A percentile compares a stretch with the other conserved stretches of the same genome.
Conservation (phyloP, 139 green algal species). For the Monoraphidium neglectum region DNA sequence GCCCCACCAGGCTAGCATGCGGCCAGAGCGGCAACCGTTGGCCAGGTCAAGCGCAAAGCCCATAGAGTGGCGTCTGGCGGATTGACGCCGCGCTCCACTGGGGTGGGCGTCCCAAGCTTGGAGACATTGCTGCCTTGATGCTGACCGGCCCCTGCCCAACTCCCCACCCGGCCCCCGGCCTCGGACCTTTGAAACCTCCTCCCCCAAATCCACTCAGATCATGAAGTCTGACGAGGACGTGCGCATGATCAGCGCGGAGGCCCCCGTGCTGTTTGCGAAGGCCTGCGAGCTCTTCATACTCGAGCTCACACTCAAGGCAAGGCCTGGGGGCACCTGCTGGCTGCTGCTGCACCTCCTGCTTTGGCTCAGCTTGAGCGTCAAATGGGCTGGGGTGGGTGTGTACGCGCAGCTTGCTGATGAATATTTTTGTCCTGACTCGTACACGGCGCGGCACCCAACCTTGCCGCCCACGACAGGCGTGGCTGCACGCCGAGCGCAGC, state of each 20-base stretch:
- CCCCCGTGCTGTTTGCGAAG: constrained; percentile 97
- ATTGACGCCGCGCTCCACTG: not conserved
- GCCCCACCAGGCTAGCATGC: no score
- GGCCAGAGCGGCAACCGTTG: no score
- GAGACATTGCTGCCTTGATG: not conserved
- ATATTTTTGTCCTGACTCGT: no score
- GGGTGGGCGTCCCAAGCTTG: not conserved
- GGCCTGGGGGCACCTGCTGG: no score
- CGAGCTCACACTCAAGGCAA: constrained; percentile 89
- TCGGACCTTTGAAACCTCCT: not conserved
- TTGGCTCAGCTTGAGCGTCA: no score
- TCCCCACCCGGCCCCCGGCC: not conserved
- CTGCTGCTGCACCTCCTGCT: no score
- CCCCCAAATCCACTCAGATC: constrained; percentile 68
- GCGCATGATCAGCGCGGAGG: constrained; percentile 95
- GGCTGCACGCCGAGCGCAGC: constrained; percentile 95
- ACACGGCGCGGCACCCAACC: no score
- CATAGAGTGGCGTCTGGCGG: no score
- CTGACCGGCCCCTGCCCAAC: not conserved
- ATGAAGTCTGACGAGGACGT: constrained; percentile 99
- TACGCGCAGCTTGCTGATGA: no score
- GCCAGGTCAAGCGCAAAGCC: no score
- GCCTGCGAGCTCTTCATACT: constrained; percentile 99
- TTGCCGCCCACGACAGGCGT: no score
- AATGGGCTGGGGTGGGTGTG: no score